Base-by-base conservation (phyloP, 306 rosid species). In the Cucumis sativus region DNA sequence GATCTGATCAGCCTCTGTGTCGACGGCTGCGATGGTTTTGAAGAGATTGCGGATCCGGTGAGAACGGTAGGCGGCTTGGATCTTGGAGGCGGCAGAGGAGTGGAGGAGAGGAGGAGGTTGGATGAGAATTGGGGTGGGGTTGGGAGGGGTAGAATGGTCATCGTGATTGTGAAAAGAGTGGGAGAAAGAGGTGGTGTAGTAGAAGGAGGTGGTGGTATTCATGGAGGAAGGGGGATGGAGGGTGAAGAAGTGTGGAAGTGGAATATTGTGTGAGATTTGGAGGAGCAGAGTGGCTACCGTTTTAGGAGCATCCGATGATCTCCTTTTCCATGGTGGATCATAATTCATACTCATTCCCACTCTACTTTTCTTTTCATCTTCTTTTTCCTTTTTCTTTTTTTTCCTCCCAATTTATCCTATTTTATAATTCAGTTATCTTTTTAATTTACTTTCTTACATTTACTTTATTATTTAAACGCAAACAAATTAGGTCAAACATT, bases 1-100 rank as follows among this genome's bases (percentile, higher is more conserved):
- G 12, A 90, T 85, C 23, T 30, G 79, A 55, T 89, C 85, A 75
- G 98, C 89, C 61, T 90, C 96, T 61, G 84, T 80, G 61, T 88
- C 82, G 74, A 85, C 91, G 79, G 88, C 76, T 2, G 87, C 45
- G 80, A 94, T 91, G 57, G 70, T 86, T 18, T 75, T 87, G 89
- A 78, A 89, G 57, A 85, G 93, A 45, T 30, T 18, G 61, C 98
- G 97, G 85, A 90, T 84, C 68, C 77, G 77, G 91, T 88, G 95
- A 56, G 95, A 80, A 10, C 96, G 88, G 83, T 83, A 94, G 14
- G 88, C 55, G 21, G 98, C 87, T 63, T 92, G 98, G 84, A 94
- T 90, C 77, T 86, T 86, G 77, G 82, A 5, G 69, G 91, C 95
- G 47, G 96, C 78, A 40, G 49, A 18, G 86, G 87, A 39, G 11